Base-by-base conservation (phyloP, 202 grass and related monocot genomes). In the Carex sylvatica region DNA sequence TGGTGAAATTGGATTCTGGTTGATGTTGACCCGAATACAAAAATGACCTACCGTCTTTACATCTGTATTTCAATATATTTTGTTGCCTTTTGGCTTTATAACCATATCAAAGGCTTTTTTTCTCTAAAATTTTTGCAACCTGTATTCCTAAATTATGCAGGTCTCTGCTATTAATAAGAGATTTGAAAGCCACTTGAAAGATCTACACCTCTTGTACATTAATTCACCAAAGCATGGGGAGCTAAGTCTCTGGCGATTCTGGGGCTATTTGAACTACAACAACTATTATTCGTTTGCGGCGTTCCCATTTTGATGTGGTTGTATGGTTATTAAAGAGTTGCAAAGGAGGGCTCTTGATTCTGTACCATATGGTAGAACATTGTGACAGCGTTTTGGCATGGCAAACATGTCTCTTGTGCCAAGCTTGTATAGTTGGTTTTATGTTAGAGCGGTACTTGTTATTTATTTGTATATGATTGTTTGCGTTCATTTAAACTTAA, bases 241-340 rank as follows among this genome's bases (percentile, higher is more conserved):
- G 65, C 67, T 93, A 71, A 90, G 91, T 26, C 84, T 95, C 82
- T 91, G 87, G 81, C 87, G 76, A 83, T 95, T 98, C 72, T 98
- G 95, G 95, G 83, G 84, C 10, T 87, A 88, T 91, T 85, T 98
- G 52, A 94, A 98, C 88, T 98, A 95, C 87, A 98, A 98, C 54
- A 90, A 93, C 31, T 89, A 91, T 56, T 90, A 91, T 84, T 93
- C 86, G 49, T 80, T n/a, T 42, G 73, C 67, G 81, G 75, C 15
- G 16, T 66, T 56, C 16, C 51, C 73, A 19, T 77, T 77, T 58
- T 77, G 52, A 56, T 9, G 36, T 18, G 28, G 18, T n/a, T 58
- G 15, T 77, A 20, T 58, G 26, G 15, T 55, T 58, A 58, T 67
- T 31, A 31, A 53, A 18, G 14, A 71, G 46, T 53, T 77, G 26